Evolutionary conservation across 805 yeast genomes (phyloP), one percentile per base, ranked within the genome.

Genomic region (Saccharomycopsis vini): DNA sequence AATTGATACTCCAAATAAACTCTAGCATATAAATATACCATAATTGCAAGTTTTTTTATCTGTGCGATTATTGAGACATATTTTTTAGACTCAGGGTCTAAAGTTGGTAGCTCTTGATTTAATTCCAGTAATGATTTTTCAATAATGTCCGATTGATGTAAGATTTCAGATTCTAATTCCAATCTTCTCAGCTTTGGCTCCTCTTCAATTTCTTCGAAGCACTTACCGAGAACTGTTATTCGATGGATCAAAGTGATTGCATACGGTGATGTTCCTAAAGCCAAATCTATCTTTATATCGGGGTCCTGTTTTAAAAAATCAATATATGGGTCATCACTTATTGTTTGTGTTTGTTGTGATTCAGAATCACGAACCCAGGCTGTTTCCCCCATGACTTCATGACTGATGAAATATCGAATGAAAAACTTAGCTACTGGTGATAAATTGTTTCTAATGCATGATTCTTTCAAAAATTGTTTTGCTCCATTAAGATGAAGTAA

Each of bases 301-400:
- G 47, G 40, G 43, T 58, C 63, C 46, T 61, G 56, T 43, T 62
- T 63, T 40, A 63, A 49, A 22, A 45, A 54, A 43, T 62, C 61
- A 21, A 60, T 52, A 39, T 53, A 57, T 20, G 59, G 58, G 40
- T 59, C 62, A 28, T 60, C 63, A 29, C 53, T 55, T n/a, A 55
- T 54, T 6, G 53, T 54, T 7, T 51, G 24, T 15, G 36, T 47
- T 13, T 47, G 36, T 9, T 43, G 20, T 22, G 32, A 28, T 6
- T 44, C 36, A 15, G 42, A 43, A 26, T 57, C 58, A 34, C 53
- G 52, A 16, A 55, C 53, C 68, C 67, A 64, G 2, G 66, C 68
- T 0, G 72, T 67, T 39, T 64, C 68, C 3, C 69, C 68, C 69
- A 68, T 62, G 2, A 68, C 64, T 45, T 68, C 72, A 49, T 68